Evolutionary conservation across 2,329 filamentous ascomycete species (phyloP), one percentile per base, ranked within the genome.

Genomic region (Fusarium humuli): DNA sequence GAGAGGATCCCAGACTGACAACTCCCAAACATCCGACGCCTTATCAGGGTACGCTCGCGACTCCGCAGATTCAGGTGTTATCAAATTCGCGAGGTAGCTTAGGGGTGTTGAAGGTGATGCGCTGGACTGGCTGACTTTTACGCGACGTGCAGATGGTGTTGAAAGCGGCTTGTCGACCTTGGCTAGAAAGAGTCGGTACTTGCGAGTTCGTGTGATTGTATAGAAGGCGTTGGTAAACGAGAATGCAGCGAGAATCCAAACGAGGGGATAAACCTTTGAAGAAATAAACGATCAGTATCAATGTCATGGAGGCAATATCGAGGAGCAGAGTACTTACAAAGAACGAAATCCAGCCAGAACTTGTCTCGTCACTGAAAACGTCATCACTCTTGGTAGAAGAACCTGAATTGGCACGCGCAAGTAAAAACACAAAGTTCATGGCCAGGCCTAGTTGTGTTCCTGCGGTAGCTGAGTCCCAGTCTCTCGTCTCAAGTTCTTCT

Each of bases 1-100:
- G 48, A 95, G 87, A 34, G 97, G 96, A 78, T 98, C 94, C 96
- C 96, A 99, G 9, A 98, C 87, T 3, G 91, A 88, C 52, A 99
- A 82, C 80, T 99, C 94, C 96, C 96, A 99, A 12, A 99, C 96
- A 79, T 99, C 94, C 13, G 91, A 88, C 27, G 88, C 87, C 60
- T 90, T 89, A 77, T 96, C 91, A 0, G 95, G 93, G 80, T 98
- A 92, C 29, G 94, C 92, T 77, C 94, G 89, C 27, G 92, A 90
- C 70, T 94, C 90, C n/a, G 94, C 93, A 23, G 89, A 91, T 37
- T 91, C 89, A 27, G 87, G 82, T 3, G 89, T 85, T 34, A 97
- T 81, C 46, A 93, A 83, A 68, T 87, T 89, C 29, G 90, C 87
- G 40, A 98, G 80, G 61, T 93, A 91, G 57, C 90, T 89, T 41